Evolutionary conservation across 495 filamentous ascomycete genomes (phyloP).

Genomic region (Penicillium lagena): DNA sequence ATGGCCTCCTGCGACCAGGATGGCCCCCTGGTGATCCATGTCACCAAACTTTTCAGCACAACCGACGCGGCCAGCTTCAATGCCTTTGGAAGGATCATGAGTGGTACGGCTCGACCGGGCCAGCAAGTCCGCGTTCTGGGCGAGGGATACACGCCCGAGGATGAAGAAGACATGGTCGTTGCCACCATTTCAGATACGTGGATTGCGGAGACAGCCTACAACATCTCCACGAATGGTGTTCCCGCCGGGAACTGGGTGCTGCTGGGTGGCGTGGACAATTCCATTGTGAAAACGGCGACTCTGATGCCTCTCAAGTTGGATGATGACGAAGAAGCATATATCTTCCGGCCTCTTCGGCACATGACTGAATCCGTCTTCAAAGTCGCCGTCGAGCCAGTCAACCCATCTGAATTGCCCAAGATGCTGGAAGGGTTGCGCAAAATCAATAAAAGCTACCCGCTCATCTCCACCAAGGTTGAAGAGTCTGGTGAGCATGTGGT

Average conservation of each 20-base stretch:
- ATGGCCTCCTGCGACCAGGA: constrained; percentile 83
- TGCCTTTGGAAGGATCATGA: constrained; percentile 88
- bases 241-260: constrained; percentile 96
- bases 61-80: constrained; percentile 82
- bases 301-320: constrained; percentile 75
- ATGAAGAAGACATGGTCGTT: constrained; percentile 94
- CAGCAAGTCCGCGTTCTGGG: constrained; percentile 86
- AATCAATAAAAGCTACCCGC: constrained; percentile 94
- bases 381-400: constrained; percentile 95
- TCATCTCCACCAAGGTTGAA: constrained; percentile 94
- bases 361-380: constrained; percentile 98
- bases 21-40: constrained; percentile 81
- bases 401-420: constrained; percentile 96
- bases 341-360: constrained; percentile 88
- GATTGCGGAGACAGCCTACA: constrained; percentile 92
- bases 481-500: constrained; percentile 98
- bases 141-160: constrained; percentile 92
- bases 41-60: constrained; percentile 89
- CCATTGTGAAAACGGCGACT: constrained; percentile 97
- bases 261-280: constrained; percentile 89
- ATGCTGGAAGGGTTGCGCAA: constrained; percentile 96
- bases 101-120: constrained; percentile 77
- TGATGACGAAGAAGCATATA: constrained; percentile 84
- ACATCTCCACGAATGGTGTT: constrained; percentile 82
- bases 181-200: constrained; percentile 86